These are phyloP conservation scores for Phylloboletellus chloephorus DNA, from an alignment of 1,284 basidiomycete species.

Conservation along the genomic window DNA sequence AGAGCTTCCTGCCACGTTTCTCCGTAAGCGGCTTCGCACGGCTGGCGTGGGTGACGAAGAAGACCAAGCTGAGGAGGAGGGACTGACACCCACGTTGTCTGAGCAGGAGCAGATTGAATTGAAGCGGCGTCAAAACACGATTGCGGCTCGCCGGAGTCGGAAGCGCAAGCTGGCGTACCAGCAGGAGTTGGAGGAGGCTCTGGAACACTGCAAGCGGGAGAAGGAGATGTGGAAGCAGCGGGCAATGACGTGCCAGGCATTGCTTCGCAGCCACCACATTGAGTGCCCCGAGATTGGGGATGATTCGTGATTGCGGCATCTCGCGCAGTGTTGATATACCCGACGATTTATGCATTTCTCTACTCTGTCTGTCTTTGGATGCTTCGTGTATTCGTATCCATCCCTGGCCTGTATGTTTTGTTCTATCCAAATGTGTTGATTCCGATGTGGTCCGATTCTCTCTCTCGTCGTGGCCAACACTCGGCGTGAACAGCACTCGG, in stretches of 20 bases:
- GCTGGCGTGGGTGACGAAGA: conserved; percentile 52
- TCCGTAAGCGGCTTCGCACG: conserved; percentile 53
- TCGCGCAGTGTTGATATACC: conserved; percentile 10
- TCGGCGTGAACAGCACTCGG: conserved; percentile 17
- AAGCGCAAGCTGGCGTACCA: conserved; percentile 75
- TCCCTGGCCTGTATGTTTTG: conserved; percentile 10
- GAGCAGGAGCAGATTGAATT: conserved; percentile 65
- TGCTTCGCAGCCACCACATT: conserved; percentile 44
- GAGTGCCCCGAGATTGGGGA: conserved; percentile 40
- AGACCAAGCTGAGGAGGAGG: conserved; percentile 43
- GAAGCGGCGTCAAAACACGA: conserved; percentile 76
- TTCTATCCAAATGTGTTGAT: background rate
- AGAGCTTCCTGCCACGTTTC: conserved; percentile 46
- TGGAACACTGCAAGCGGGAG: conserved; percentile 46
- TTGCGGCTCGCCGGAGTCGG: conserved; percentile 70
- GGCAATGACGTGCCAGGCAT: conserved; percentile 42
- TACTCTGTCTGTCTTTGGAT: conserved; percentile 36
- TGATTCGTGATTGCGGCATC: conserved; percentile 25
- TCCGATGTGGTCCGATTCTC: background rate
- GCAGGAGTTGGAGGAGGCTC: conserved; percentile 50
- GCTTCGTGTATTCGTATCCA: conserved; percentile 38
- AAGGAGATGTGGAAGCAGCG: conserved; percentile 54
- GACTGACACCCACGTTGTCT: conserved; percentile 37
- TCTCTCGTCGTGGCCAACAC: conserved; percentile 18
- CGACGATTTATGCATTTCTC: background rate